Evolutionary conservation across 257 asterid genomes (phyloP).

Genomic region (Salvia hispanica): DNA sequence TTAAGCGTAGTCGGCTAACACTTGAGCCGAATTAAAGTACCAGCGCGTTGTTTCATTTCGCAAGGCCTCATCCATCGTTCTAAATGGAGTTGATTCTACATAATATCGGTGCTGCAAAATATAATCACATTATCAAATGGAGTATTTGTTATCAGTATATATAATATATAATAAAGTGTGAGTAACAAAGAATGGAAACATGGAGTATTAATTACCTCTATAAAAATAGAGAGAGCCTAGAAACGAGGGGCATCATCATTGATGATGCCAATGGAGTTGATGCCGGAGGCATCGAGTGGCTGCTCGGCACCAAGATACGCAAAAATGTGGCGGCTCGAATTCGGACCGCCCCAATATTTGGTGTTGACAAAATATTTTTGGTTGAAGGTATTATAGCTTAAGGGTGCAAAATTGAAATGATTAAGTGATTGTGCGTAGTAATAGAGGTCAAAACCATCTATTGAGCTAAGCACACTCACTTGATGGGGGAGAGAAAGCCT

Average conservation of each 20-base stretch:
- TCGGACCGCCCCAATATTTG: slow-evolving; percentile 56
- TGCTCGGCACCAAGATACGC: slow-evolving; percentile 73
- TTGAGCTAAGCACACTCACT: too few relatives aligned
- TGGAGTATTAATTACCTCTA: slow-evolving; percentile 48
- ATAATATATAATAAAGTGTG: too few relatives aligned
- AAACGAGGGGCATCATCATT: slow-evolving; percentile 59
- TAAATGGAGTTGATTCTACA: slow-evolving; percentile 67
- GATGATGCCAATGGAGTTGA: slow-evolving; percentile 40
- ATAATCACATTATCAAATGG: not conserved
- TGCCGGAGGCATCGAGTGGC: slow-evolving; percentile 42
- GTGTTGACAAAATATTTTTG: slow-evolving; percentile 56
- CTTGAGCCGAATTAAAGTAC: slow-evolving; percentile 79
- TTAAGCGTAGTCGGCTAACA: slow-evolving; percentile 77
- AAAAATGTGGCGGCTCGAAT: slow-evolving; percentile 51
- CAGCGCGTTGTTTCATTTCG: slow-evolving; percentile 51
- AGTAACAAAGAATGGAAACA: too few relatives aligned
- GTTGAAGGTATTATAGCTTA: slow-evolving; percentile 54
- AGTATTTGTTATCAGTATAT: too few relatives aligned
- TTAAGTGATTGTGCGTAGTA: slow-evolving; percentile 67
- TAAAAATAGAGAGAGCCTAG: slow-evolving; percentile 63
- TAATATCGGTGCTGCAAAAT: slow-evolving; percentile 63
- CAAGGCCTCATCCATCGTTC: slow-evolving; percentile 46
- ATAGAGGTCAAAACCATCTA: slow-evolving; percentile 36
- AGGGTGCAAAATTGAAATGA: slow-evolving; percentile 67
- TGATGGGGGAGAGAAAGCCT: too few relatives aligned